Base-by-base conservation (phyloP, 495 filamentous ascomycete species). In the Penicillium parvum region DNA sequence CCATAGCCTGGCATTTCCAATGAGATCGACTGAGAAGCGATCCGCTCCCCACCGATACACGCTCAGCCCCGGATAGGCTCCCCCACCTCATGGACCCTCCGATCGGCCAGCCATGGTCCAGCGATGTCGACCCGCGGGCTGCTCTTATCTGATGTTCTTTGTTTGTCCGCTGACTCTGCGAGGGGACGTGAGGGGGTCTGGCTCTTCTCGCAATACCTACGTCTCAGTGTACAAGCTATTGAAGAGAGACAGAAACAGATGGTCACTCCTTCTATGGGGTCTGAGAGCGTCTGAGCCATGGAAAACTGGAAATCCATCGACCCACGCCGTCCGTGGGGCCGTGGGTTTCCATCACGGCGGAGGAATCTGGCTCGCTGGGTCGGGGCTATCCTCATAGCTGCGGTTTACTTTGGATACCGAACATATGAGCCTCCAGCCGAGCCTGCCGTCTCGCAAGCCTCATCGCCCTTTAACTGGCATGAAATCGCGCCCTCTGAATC, bases 401-500 rank as follows among this genome's bases (percentile, higher is more conserved):
- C 14, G 28, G 12, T 15, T 15, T 30, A 30, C 8, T 16, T 30
- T 6, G 12, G 28, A 15, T 15, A 14, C n/a, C 12, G 12, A 15
- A 15, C 8, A 14, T 15, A 14, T 6, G 8, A 7, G 28, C 8
- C 28, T 30, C 12, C 28, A 14, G 1, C 4, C 12, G 4, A 12
- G 2, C 12, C 28, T n/a, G 28, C 16, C 12, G 28, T 30, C 8
- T n/a, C 16, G 12, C 3, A n/a, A 4, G 20, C 10, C n/a, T 12
- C 34, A 1, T 15, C 27, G 5, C 25, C 38, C 0, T 63, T 65
- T 15, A 56, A 33, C 22, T 68, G 64, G 64, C 53, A 53, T 16
- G 16, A 68, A 40, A 53, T 69, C 26, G 38, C 28, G 3, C 63
- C 69, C 0, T 64, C 65, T 0, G 29, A 46, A 8, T 41, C 40